phyloP scores from a whole-genome alignment of 441 rosid genomes.

The Aleurites moluccanus region DNA sequence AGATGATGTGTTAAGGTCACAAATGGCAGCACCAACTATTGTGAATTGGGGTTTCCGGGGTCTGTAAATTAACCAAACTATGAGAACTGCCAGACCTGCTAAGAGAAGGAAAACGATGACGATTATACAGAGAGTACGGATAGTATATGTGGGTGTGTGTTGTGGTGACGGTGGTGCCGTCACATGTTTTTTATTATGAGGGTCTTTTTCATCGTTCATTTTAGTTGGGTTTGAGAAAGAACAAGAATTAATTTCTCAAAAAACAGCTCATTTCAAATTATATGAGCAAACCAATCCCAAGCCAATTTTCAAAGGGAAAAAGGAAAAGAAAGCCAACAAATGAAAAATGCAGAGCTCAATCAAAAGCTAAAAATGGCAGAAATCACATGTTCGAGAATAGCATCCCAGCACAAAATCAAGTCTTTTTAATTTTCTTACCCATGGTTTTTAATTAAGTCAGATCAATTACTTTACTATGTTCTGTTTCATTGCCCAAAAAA shows the following conservation, averaged over 20 bases:
- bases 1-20: slow-evolving; percentile 55
- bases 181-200: neutral
- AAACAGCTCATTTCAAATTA: neutral
- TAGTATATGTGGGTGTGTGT: too few species aligned
- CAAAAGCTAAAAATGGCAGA: slow-evolving; percentile 19
- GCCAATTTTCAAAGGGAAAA: neutral
- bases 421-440: too few species aligned
- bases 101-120: slow-evolving; percentile 56
- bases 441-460: too few species aligned
- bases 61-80: slow-evolving; percentile 69
- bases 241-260: neutral
- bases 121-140: slow-evolving; percentile 33
- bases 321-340: neutral
- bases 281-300: neutral
- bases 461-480: too few species aligned
- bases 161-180: slow-evolving; percentile 11
- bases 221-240: neutral
- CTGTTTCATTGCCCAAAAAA: too few species aligned
- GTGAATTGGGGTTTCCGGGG: slow-evolving; percentile 73
- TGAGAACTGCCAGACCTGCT: slow-evolving; percentile 46
- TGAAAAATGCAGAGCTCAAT: neutral
- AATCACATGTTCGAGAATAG: slow-evolving; percentile 78
- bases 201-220: slow-evolving; percentile 19
- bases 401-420: slow-evolving; percentile 85
- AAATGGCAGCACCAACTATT: slow-evolving; percentile 62